Percentiles rank a stretch among this genome's conserved stretches.
Conservation (phyloP, 345 rosid species). For the Citrus inodora region DNA sequence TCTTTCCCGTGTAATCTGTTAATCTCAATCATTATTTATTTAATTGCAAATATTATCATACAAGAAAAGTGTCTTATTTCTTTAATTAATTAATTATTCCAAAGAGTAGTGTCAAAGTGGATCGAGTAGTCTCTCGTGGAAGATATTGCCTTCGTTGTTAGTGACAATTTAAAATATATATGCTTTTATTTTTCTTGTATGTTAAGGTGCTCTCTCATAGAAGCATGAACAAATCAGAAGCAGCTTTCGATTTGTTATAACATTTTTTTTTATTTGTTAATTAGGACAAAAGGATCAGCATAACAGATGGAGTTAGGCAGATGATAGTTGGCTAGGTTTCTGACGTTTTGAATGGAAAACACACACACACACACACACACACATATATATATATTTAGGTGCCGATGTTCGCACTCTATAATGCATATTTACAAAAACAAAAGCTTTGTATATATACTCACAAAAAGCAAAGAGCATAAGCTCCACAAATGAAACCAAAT, state of each 20-base stretch:
- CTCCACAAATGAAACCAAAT: too few species aligned
- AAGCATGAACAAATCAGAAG: background rate
- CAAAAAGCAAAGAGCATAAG: too few species aligned
- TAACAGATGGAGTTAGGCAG: too few species aligned
- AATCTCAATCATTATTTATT: slow-evolving; percentile 13
- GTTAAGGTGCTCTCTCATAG: background rate
- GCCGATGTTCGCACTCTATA: too few species aligned
- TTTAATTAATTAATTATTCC: background rate
- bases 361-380: too few species aligned
- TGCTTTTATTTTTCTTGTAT: background rate
- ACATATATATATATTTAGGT: too few species aligned
- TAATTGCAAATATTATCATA: slow-evolving; percentile 16
- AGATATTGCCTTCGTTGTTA: background rate
- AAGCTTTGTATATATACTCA: too few species aligned
- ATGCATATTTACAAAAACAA: too few species aligned
- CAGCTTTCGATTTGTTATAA: background rate
- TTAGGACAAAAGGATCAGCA: too few species aligned
- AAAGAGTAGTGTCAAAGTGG: background rate
- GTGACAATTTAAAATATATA: background rate
- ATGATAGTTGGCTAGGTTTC: too few species aligned
- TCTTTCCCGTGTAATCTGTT: background rate
- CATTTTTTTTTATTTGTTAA: too few species aligned
- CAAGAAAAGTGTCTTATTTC: slow-evolving; percentile 12
- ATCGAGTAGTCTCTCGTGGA: slow-evolving; percentile 5
- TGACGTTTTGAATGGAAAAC: too few species aligned